These are phyloP conservation scores for Trichosporon sp. DNA, from an alignment of 1,284 basidiomycete genomes.

Conservation along the genomic window DNA sequence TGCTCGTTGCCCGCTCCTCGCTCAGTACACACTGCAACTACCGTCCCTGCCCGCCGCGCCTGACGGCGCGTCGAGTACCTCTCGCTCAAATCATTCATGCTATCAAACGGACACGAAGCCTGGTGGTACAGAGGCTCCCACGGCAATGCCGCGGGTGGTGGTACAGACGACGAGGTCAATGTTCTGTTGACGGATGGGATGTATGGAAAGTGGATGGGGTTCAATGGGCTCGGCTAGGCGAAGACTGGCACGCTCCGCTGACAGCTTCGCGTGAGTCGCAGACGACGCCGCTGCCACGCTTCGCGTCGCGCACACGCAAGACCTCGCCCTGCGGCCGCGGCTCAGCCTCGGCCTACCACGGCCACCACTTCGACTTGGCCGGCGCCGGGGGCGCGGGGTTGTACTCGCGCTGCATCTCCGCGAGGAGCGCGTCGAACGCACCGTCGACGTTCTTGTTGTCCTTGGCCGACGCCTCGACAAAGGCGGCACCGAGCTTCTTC, in stretches of 20 bases:
- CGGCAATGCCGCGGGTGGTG: constrained; percentile 2
- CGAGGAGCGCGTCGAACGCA: constrained; percentile 82
- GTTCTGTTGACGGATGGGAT: constrained; percentile 7
- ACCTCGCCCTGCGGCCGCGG: neutral
- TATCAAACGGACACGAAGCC: constrained; percentile 3
- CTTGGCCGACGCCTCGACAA: constrained; percentile 85
- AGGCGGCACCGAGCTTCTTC: constrained; percentile 66
- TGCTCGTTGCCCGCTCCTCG: no score
- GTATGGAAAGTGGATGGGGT: constrained; percentile 1
- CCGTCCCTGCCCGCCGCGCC: no score
- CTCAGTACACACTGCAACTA: no score
- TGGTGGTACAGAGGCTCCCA: neutral
- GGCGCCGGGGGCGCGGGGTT: constrained; percentile 44
- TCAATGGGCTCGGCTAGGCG: neutral
- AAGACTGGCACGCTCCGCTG: neutral
- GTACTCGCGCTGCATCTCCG: constrained; percentile 61
- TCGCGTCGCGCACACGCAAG: neutral
- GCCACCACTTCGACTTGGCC: constrained; percentile 46
- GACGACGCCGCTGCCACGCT: no score
- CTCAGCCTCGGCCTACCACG: constrained; percentile 12
- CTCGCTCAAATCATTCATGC: neutral
- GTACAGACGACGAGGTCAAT: constrained; percentile 11
- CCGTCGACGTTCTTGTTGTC: constrained; percentile 81
- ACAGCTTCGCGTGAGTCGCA: no score
- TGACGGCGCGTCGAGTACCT: neutral